Conservation (phyloP, 164 flowering plant genomes). For the Nymphaea thermarum region DNA sequence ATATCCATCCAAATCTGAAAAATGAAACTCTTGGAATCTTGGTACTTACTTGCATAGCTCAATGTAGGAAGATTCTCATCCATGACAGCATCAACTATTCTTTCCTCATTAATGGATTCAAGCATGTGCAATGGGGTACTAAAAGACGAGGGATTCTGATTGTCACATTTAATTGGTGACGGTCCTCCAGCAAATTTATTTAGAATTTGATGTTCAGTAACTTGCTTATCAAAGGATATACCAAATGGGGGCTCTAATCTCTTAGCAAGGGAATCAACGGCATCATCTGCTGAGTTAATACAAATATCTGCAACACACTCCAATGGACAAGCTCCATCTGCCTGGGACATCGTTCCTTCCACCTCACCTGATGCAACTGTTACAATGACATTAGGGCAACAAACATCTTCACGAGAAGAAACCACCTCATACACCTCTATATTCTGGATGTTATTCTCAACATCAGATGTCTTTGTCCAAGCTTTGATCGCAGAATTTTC, state of each 20-base stretch:
- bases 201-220: not conserved
- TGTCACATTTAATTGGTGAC: not conserved
- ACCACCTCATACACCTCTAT: too few relatives aligned
- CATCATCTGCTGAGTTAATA: not conserved
- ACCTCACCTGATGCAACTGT: too few relatives aligned
- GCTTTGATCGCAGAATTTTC: not conserved
- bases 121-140: not conserved
- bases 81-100: not conserved
- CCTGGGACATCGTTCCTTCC: not conserved
- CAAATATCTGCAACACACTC: not conserved
- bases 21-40: not conserved
- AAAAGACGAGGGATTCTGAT: not conserved
- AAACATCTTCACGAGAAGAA: too few relatives aligned
- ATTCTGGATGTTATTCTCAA: too few relatives aligned
- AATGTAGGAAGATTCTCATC: not conserved
- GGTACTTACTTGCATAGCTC: not conserved
- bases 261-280: not conserved
- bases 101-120: not conserved
- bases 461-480: not conserved
- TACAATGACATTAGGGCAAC: too few relatives aligned
- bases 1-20: too few relatives aligned
- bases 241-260: not conserved
- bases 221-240: not conserved
- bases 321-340: not conserved
- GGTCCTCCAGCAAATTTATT: not conserved